Conservation (phyloP, 129 eudicot species). For the Flaveria robusta region DNA sequence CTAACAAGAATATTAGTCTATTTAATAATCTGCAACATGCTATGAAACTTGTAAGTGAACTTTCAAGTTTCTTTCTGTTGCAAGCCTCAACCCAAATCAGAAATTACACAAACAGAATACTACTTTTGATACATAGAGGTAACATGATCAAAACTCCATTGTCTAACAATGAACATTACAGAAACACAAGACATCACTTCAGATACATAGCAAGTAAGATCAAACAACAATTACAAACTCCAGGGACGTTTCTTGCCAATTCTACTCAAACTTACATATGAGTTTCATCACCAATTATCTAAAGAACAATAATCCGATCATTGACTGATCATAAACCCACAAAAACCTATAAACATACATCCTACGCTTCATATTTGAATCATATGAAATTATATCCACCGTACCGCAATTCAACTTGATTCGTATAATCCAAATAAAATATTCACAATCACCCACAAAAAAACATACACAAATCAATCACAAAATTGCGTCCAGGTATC, state of each 20-base stretch:
- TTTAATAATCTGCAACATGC: background rate
- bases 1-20: background rate
- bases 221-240: constrained; percentile 1
- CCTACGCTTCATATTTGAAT: constrained; percentile 1
- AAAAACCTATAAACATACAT: constrained; percentile 14
- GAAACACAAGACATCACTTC: background rate
- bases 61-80: background rate
- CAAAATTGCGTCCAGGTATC: constrained; percentile 5
- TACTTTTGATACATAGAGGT: too few species aligned
- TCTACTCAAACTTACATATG: background rate
- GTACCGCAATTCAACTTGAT: constrained; percentile 27
- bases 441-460: background rate
- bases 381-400: constrained; percentile 15
- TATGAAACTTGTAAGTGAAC: background rate
- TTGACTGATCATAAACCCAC: constrained; percentile 15
- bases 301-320: constrained; percentile 18
- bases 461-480: constrained; percentile 19
- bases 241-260: background rate
- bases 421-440: background rate
- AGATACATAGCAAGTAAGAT: background rate
- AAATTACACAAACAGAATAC: background rate
- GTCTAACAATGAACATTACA: background rate
- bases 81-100: background rate
- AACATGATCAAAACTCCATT: background rate
- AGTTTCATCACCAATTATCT: constrained; percentile 24